Conservation (phyloP, 2,329 filamentous ascomycete genomes). For the Chaetomiaceae sp. region DNA sequence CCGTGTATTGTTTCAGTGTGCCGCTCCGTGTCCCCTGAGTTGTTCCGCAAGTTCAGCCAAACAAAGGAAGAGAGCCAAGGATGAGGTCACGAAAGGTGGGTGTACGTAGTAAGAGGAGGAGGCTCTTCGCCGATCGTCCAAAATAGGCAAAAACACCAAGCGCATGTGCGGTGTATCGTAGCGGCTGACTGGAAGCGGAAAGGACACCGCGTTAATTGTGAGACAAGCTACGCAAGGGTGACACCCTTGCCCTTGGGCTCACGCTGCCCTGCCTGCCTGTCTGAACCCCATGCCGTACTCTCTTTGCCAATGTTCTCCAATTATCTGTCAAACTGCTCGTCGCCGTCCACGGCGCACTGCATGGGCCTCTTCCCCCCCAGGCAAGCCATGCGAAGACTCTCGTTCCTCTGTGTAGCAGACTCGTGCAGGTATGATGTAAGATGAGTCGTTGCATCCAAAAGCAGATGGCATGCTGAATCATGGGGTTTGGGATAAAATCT, state of each 20-base stretch:
- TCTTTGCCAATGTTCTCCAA: no score
- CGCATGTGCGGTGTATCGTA: not conserved
- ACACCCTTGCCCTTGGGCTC: no score
- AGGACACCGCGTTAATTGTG: not conserved
- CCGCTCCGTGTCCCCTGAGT: not conserved
- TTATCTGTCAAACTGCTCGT: not conserved
- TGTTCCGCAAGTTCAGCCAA: not conserved
- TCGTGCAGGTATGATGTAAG: not conserved
- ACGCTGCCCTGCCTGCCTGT: no score
- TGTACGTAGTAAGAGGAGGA: not conserved
- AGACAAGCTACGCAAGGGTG: not conserved
- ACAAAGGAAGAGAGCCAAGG: no score
- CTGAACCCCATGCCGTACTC: no score
- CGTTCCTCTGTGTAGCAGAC: not conserved
- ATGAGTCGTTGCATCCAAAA: no score
- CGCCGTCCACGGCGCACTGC: no score
- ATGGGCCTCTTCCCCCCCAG: not conserved
- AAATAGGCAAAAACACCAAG: not conserved
- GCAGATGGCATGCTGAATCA: no score
- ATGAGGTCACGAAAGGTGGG: not conserved
- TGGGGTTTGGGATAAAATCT: not conserved
- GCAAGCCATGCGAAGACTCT: not conserved
- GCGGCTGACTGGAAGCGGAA: not conserved
- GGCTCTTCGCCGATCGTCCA: conserved; percentile 10
- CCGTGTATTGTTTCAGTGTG: no score